Conservation (phyloP, 2,329 filamentous ascomycete species). For the Delphinella strobiligena region DNA sequence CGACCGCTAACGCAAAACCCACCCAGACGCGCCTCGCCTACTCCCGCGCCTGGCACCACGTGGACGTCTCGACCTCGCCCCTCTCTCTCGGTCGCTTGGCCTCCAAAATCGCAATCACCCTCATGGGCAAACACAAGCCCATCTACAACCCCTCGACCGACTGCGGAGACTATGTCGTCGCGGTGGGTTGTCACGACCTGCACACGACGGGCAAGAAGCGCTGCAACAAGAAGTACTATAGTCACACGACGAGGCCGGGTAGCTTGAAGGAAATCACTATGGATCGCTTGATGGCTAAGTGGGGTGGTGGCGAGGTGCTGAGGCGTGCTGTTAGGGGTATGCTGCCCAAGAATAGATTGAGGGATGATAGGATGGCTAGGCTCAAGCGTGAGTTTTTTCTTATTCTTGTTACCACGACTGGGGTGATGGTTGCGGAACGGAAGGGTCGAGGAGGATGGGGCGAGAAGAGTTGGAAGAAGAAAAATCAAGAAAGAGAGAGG, state of each 20-base stretch:
- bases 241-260: slow-evolving; percentile 83
- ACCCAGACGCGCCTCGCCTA: slow-evolving; percentile 86
- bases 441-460: too few species aligned
- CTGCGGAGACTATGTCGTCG: slow-evolving; percentile 97
- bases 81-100: slow-evolving; percentile 85
- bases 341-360: slow-evolving; percentile 90
- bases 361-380: slow-evolving; percentile 75
- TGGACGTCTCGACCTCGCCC: slow-evolving; percentile 55
- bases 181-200: slow-evolving; percentile 75
- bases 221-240: slow-evolving; percentile 90
- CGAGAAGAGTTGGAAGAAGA: too few species aligned
- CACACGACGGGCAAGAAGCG: slow-evolving; percentile 86
- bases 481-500: too few species aligned
- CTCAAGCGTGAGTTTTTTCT: slow-evolving; percentile 56
- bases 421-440: too few species aligned
- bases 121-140: slow-evolving; percentile 99
- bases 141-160: slow-evolving; percentile 95
- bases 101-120: slow-evolving; percentile 68
- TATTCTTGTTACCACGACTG: not conserved
- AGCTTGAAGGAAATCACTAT: slow-evolving; percentile 80
- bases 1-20: not conserved
- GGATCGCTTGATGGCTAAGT: slow-evolving; percentile 89
- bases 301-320: slow-evolving; percentile 83
- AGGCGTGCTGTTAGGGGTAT: slow-evolving; percentile 89
- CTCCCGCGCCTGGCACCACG: slow-evolving; percentile 87